Percentiles rank a stretch among this genome's conserved stretches.
These are phyloP conservation scores for Clonostachys solani DNA, from an alignment of 2,329 filamentous ascomycete genomes.

Conservation along the genomic window DNA sequence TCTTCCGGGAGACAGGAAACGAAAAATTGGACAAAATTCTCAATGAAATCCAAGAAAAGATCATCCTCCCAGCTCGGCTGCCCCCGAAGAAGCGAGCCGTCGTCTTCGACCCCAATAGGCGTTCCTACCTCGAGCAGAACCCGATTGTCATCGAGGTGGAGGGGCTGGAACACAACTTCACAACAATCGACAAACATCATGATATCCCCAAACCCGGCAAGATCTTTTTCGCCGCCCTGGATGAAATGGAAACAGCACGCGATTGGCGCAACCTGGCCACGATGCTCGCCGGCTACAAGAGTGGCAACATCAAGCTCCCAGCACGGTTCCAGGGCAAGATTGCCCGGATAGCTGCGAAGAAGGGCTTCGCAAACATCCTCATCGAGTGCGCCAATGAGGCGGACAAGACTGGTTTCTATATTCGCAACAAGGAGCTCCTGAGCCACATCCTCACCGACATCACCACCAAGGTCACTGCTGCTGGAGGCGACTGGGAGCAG, in stretches of 20 bases:
- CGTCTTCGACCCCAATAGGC: constrained; percentile 32
- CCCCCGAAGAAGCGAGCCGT: constrained; percentile 45
- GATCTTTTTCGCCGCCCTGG: constrained; percentile 29
- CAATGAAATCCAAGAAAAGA: constrained; percentile 46
- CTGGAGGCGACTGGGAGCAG: constrained; percentile 26
- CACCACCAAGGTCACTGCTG: constrained; percentile 27
- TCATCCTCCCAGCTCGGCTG: constrained; percentile 60
- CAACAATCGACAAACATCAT: constrained; percentile 33
- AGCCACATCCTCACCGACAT: constrained; percentile 16
- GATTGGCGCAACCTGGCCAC: constrained; percentile 50
- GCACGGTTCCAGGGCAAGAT: constrained; percentile 28
- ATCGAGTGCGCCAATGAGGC: constrained; percentile 45
- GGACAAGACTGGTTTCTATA: constrained; percentile 37
- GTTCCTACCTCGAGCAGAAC: constrained; percentile 46
- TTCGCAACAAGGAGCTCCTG: constrained; percentile 34
- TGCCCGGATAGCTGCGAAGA: constrained; percentile 30
- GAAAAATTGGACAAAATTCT: constrained; percentile 49
- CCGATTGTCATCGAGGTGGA: constrained; percentile 56
- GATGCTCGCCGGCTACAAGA: constrained; percentile 44
- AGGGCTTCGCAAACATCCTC: constrained; percentile 36
- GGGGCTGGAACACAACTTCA: constrained; percentile 48
- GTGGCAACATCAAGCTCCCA: constrained; percentile 32
- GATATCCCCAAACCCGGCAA: constrained; percentile 37
- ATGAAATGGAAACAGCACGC: constrained; percentile 37
- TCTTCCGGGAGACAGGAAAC: constrained; percentile 49